Evolutionary conservation across 768 basidiomycete genomes (phyloP), one percentile per base, ranked within the genome.

Genomic region (Podaxis sp.): DNA sequence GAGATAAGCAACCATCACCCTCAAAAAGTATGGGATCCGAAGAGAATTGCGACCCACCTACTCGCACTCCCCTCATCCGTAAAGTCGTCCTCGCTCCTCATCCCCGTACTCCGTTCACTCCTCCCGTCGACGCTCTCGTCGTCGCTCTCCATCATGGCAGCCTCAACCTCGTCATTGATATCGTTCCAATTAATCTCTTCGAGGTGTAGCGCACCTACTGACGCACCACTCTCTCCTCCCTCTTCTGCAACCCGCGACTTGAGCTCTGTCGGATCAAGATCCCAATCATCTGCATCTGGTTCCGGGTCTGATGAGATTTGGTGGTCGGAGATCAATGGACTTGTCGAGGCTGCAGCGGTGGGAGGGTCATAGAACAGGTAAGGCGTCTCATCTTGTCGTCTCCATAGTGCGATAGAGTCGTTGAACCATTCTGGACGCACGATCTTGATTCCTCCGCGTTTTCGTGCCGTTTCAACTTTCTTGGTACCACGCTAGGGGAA

Each of bases 381-480:
- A 2, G 82, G 82, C 1, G 77, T 79, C 75, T 97, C 96, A 65
- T 90, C 87, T 70, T 91, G 89, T 59, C 85, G 85, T 57, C 76
- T 76, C 94, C 96, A 98, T n/a, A 88, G 78, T n/a, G 91, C 89
- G 61, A 96, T 78, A 11, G 90, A 94, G 72, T 96, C 91, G 36
- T 85, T 87, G 69, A 98, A 90, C 96, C 96, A 99, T 8, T 84
- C 79, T 7, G 91, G 74, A 86, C 91, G 92, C 19, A 98, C 94
- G 64, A 98, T 86, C 71, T 89, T 87, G 70, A 92, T 85, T 24
- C 84, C 85, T 5, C 88, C 86, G n/a, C 85, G 84, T 70, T 84
- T 84, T 46, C 89, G 84, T 0, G 95, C 94, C 58, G 82, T 78
- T 70, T 94, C 89, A 0, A 96, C 94, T 76, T 99, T 99, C 66